Conservation (phyloP, 805 yeast genomes). For the Monosporozyma solicola region DNA sequence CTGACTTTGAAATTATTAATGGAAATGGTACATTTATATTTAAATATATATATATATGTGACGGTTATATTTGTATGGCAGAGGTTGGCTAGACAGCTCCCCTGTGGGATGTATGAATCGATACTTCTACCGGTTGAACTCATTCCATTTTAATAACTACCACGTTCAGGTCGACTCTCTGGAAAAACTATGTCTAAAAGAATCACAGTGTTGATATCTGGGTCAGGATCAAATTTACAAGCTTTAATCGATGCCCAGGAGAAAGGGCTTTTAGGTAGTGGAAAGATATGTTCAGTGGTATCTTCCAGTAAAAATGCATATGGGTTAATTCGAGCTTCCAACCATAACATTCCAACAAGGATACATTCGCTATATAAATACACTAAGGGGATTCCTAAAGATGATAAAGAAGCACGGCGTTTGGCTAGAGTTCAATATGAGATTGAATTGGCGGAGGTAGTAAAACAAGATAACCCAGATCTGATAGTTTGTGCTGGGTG, state of each 20-base stretch:
- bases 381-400: constrained; percentile 67
- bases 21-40: too few relatives aligned
- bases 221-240: constrained; percentile 92
- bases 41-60: background rate
- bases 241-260: constrained; percentile 74
- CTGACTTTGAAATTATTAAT: too few relatives aligned
- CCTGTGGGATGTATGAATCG: too few relatives aligned
- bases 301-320: constrained; percentile 83
- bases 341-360: constrained; percentile 59
- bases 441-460: constrained; percentile 60
- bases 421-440: constrained; percentile 66
- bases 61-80: background rate
- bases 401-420: constrained; percentile 47
- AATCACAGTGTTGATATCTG: constrained; percentile 73
- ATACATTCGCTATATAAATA: constrained; percentile 66
- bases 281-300: constrained; percentile 63
- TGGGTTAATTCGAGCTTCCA: constrained; percentile 72
- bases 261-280: constrained; percentile 33
- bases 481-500: constrained; percentile 97
- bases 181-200: constrained; percentile 10
- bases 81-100: too few relatives aligned
- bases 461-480: constrained; percentile 61
- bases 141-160: background rate
- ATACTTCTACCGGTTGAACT: too few relatives aligned
- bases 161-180: background rate